phyloP scores from a whole-genome alignment of 805 yeast genomes.

The Yarrowia porcina region DNA sequence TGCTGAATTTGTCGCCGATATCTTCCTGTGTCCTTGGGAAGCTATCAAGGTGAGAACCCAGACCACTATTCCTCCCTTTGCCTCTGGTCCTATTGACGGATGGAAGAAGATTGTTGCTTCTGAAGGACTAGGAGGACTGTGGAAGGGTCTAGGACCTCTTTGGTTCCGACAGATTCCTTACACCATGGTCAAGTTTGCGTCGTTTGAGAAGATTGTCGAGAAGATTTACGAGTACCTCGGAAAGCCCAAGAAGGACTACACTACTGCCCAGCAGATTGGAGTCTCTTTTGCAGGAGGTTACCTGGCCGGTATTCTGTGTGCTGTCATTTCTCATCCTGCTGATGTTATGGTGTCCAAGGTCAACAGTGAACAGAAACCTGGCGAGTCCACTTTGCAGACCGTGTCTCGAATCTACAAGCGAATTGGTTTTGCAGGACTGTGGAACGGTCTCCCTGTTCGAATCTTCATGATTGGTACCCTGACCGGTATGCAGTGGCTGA shows the following conservation, averaged over 20 bases:
- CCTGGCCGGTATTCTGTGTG: constrained; percentile 96
- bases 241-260: constrained; percentile 65
- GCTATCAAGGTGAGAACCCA: constrained; percentile 93
- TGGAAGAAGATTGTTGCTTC: constrained; percentile 59
- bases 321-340: constrained; percentile 96
- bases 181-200: constrained; percentile 95
- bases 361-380: constrained; percentile 63
- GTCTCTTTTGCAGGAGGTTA: constrained; percentile 95
- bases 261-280: constrained; percentile 79
- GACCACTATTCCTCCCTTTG: constrained; percentile 86
- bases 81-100: constrained; percentile 61
- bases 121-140: constrained; percentile 73
- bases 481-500: constrained; percentile 95
- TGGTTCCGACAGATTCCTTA: constrained; percentile 99
- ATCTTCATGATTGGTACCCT: constrained; percentile 96
- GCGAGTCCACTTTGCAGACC: constrained; percentile 66
- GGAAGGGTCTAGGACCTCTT: constrained; percentile 85
- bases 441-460: constrained; percentile 95
- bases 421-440: constrained; percentile 86
- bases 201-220: constrained; percentile 89
- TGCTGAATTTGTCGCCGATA: constrained; percentile 91
- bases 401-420: constrained; percentile 68
- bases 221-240: constrained; percentile 71
- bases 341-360: constrained; percentile 96
- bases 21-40: constrained; percentile 88